phyloP scores from a whole-genome alignment of 2,329 filamentous ascomycete genomes.

The Hypoxylon sp. region DNA sequence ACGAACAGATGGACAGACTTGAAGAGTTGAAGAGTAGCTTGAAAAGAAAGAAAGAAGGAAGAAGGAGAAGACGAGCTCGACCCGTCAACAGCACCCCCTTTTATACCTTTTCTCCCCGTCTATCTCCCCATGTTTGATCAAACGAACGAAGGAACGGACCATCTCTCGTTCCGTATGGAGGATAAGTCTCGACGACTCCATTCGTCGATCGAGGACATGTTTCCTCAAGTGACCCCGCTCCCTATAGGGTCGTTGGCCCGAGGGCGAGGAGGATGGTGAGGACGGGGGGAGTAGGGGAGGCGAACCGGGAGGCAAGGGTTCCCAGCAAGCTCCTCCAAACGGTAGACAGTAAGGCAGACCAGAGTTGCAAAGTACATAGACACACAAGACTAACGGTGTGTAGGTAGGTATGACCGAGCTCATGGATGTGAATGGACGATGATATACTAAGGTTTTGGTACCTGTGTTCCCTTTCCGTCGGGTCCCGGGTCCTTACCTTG shows the following conservation, averaged over 20 bases:
- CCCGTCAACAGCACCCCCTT: slow-evolving; percentile 65
- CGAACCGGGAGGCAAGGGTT: slow-evolving; percentile 44
- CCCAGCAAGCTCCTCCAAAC: slow-evolving; percentile 24
- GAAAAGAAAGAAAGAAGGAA: slow-evolving; percentile 62
- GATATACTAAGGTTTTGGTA: slow-evolving; percentile 33
- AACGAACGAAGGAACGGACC: slow-evolving; percentile 46
- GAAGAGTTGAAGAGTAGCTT: slow-evolving; percentile 40
- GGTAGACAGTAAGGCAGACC: slow-evolving; percentile 16
- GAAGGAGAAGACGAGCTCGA: slow-evolving; percentile 60
- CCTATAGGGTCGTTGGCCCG: slow-evolving; percentile 42
- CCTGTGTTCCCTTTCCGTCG: slow-evolving; percentile 26
- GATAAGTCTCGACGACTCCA: slow-evolving; percentile 48
- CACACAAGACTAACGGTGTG: slow-evolving; percentile 14
- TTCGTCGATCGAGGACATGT: slow-evolving; percentile 46
- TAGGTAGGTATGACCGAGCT: slow-evolving; percentile 28
- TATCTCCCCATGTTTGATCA: slow-evolving; percentile 32
- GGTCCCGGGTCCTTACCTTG: slow-evolving; percentile 30
- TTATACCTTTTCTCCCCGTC: slow-evolving; percentile 72
- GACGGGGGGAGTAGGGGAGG: slow-evolving; percentile 41
- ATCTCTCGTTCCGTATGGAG: slow-evolving; percentile 42
- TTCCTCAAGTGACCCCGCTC: slow-evolving; percentile 52
- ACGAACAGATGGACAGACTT: slow-evolving; percentile 42
- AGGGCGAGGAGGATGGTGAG: slow-evolving; percentile 31
- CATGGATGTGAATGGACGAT: slow-evolving; percentile 27
- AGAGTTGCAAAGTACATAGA: slow-evolving; percentile 18